Evolutionary conservation across 2,329 filamentous ascomycete species (phyloP).

Genomic region (Xylariaceae sp.): DNA sequence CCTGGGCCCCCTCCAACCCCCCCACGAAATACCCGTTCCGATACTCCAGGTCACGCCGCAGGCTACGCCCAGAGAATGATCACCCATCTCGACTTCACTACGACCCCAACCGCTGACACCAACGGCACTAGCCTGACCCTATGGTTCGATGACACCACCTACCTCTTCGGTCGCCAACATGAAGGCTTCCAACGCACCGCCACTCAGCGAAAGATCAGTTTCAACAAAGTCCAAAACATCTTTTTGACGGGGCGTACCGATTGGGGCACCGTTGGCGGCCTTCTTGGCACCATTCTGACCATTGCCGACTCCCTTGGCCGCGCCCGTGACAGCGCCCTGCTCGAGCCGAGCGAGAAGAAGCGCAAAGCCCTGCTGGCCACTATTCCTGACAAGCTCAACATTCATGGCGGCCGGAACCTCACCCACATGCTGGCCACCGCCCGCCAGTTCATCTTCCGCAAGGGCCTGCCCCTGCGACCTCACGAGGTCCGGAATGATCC

Average conservation of each 20-base stretch:
- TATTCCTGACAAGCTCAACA: conserved; percentile 43
- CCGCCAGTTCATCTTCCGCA: conserved; percentile 80
- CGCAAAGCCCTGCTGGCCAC: conserved; percentile 22
- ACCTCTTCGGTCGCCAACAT: conserved; percentile 76
- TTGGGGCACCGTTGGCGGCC: conserved; percentile 75
- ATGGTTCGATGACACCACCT: conserved; percentile 76
- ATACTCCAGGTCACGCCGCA: too few species aligned
- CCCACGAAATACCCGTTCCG: too few species aligned
- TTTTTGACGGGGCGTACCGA: conserved; percentile 76
- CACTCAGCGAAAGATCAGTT: conserved; percentile 60
- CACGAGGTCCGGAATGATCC: conserved; percentile 59
- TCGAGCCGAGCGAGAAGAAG: conserved; percentile 35
- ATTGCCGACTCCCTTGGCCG: conserved; percentile 64
- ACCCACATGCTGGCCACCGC: conserved; percentile 77
- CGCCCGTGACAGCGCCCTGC: conserved; percentile 37
- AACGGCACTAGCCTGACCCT: conserved; percentile 73
- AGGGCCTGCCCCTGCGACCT: conserved; percentile 68
- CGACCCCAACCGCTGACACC: conserved; percentile 83
- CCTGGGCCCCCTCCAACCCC: too few species aligned
- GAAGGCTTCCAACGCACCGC: conserved; percentile 83
- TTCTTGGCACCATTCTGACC: conserved; percentile 81
- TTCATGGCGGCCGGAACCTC: conserved; percentile 80
- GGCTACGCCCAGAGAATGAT: conserved; percentile 54
- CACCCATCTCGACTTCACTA: conserved; percentile 69
- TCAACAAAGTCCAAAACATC: conserved; percentile 67